Evolutionary conservation across 768 basidiomycete genomes (phyloP).

Genomic region (Pleurotus cornucopiae): DNA sequence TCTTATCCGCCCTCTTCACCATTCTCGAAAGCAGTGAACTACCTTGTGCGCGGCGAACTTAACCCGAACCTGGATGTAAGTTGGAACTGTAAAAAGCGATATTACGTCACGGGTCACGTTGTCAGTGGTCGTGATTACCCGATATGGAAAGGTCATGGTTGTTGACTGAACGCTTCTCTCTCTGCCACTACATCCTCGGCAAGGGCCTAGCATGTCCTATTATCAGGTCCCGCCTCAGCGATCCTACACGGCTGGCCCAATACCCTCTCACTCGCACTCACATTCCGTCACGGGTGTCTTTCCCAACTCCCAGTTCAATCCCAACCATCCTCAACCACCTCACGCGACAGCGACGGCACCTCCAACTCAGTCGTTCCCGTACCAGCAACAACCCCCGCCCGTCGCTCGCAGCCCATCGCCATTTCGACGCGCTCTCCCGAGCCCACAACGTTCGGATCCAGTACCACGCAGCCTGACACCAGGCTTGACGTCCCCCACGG

Average conservation of each 20-base stretch:
- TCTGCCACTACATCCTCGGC: too few species aligned
- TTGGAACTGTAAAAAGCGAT: too few species aligned
- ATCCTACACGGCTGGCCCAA: slow-evolving; percentile 1
- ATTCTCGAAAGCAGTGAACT: too few species aligned
- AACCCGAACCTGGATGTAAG: too few species aligned
- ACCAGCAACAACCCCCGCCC: background rate
- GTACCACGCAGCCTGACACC: slow-evolving; percentile 5
- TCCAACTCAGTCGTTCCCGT: background rate
- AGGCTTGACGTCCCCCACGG: slow-evolving; percentile 1
- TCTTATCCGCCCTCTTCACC: too few species aligned
- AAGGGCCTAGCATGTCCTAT: too few species aligned
- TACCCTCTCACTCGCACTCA: slow-evolving; percentile 1
- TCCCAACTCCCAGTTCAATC: background rate
- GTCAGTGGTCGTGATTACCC: too few species aligned
- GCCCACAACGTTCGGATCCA: background rate
- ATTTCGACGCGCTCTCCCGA: background rate
- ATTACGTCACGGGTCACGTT: too few species aligned
- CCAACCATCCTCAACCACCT: background rate
- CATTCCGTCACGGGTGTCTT: slow-evolving; percentile 6
- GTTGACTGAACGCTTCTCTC: too few species aligned
- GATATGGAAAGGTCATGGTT: too few species aligned
- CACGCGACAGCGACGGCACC: background rate
- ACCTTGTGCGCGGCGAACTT: too few species aligned
- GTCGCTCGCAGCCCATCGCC: background rate
- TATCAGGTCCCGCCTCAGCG: background rate